These are phyloP conservation scores for Salix koriyanagi DNA, from an alignment of 345 rosid genomes.

Conservation along the genomic window DNA sequence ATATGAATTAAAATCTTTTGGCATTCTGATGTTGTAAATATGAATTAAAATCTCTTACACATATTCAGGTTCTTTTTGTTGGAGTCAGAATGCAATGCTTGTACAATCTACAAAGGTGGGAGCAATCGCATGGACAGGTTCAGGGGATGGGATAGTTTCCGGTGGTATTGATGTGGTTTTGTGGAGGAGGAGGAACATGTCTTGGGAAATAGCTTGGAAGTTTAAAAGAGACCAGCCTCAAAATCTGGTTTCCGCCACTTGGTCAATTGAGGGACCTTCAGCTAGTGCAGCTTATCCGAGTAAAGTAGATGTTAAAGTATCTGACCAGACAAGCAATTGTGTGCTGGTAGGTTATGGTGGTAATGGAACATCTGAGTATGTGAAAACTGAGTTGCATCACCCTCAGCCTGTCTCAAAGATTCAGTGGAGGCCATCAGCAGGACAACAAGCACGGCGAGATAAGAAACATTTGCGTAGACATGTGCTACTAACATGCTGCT, in stretches of 20 bases:
- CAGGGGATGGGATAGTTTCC: conserved; percentile 78
- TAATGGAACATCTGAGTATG: conserved; percentile 44
- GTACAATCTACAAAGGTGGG: conserved; percentile 65
- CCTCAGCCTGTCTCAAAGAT: conserved; percentile 71
- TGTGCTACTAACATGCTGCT: conserved; percentile 73
- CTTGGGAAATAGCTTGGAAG: conserved; percentile 93
- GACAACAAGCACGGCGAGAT: conserved; percentile 33
- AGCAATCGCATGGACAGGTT: conserved; percentile 78
- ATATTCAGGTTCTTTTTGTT: conserved; percentile 98
- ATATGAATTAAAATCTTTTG: neutral
- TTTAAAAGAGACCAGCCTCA: conserved; percentile 55
- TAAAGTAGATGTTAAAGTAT: conserved; percentile 30
- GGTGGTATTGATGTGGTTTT: conserved; percentile 69
- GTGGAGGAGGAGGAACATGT: conserved; percentile 68
- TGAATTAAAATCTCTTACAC: conserved; percentile 36
- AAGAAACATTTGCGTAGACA: conserved; percentile 37
- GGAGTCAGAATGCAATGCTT: conserved; percentile 91
- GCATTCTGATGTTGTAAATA: conserved; percentile 32
- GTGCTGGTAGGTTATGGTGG: conserved; percentile 46
- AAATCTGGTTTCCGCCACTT: conserved; percentile 73
- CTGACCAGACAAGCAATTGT: conserved; percentile 36
- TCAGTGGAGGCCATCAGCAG: conserved; percentile 73
- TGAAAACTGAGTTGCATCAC: conserved; percentile 49
- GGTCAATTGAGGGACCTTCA: conserved; percentile 69
- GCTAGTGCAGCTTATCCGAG: conserved; percentile 52